These are phyloP conservation scores for Fusarium nematophilum DNA, from an alignment of 2,329 filamentous ascomycete species.

Conservation along the genomic window DNA sequence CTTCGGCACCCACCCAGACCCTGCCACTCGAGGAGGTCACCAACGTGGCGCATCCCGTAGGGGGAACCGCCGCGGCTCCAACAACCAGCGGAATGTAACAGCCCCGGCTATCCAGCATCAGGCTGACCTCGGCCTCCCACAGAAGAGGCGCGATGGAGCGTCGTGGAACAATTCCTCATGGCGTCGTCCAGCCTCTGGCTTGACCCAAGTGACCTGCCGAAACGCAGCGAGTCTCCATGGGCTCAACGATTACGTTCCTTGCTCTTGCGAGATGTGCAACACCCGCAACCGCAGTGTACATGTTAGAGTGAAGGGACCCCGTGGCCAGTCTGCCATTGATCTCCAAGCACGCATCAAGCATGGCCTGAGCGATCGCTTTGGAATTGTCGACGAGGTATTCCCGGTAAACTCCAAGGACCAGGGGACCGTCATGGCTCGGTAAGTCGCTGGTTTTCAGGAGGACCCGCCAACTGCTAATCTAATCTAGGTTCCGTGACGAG, in stretches of 20 bases:
- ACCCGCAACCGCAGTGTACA: slow-evolving; percentile 47
- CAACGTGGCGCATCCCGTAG: slow-evolving; percentile 27
- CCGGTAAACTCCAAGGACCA: slow-evolving; percentile 20
- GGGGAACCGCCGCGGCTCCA: slow-evolving; percentile 30
- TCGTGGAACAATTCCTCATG: slow-evolving; percentile 29
- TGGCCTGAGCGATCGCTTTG: slow-evolving; percentile 44
- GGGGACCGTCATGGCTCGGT: slow-evolving; percentile 46
- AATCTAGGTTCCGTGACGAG: slow-evolving; percentile 43
- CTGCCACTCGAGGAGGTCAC: slow-evolving; percentile 17
- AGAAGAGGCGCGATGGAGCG: slow-evolving; percentile 28
- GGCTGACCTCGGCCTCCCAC: not conserved
- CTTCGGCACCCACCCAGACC: slow-evolving; percentile 1
- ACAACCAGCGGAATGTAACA: slow-evolving; percentile 36
- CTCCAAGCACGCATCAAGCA: slow-evolving; percentile 45
- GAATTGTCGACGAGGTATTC: slow-evolving; percentile 46
- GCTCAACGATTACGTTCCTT: slow-evolving; percentile 43
- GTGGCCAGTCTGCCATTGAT: slow-evolving; percentile 27
- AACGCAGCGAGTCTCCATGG: slow-evolving; percentile 30
- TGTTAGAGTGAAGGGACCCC: slow-evolving; percentile 32
- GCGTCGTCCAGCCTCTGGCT: slow-evolving; percentile 27
- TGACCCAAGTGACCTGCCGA: slow-evolving; percentile 32
- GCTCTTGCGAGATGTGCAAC: slow-evolving; percentile 45
- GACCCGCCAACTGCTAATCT: not conserved
- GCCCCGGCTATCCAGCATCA: slow-evolving; percentile 23
- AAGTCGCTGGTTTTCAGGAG: slow-evolving; percentile 9